Conservation (phyloP, 805 yeast genomes). For the Wickerhamia fluorescens region DNA sequence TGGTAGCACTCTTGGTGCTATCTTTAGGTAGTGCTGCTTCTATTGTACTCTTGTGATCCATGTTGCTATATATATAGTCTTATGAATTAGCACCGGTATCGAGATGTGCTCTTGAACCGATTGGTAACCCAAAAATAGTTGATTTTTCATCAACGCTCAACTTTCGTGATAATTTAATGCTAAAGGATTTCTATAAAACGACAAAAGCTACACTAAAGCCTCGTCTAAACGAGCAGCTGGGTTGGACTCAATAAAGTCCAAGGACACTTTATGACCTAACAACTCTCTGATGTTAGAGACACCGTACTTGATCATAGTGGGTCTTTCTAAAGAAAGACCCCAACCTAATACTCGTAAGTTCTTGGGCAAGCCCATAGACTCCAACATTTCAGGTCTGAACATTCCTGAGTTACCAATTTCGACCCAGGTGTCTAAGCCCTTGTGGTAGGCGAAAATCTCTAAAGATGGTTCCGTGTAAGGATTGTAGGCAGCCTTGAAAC, state of each 20-base stretch:
- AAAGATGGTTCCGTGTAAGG: conserved; percentile 99
- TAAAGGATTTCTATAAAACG: neutral
- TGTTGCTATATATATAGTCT: too few species aligned
- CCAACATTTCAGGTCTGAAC: conserved; percentile 99
- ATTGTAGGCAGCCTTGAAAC: conserved; percentile 98
- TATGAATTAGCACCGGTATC: too few species aligned
- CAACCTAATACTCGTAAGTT: conserved; percentile 92
- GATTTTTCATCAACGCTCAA: too few species aligned
- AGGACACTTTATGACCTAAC: conserved; percentile 92
- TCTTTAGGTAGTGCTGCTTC: too few species aligned
- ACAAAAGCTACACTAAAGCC: conserved; percentile 22
- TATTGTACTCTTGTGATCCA: too few species aligned
- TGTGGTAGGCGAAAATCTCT: conserved; percentile 96
- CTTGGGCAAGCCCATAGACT: conserved; percentile 95
- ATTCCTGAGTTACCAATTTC: conserved; percentile 99
- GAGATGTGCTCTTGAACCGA: too few species aligned
- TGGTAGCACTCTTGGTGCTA: too few species aligned
- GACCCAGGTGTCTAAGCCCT: conserved; percentile 93
- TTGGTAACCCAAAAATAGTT: too few species aligned
- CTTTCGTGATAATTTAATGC: conserved; percentile 1
- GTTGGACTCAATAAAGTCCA: conserved; percentile 90
- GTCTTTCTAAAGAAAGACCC: conserved; percentile 96
- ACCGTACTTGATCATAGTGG: conserved; percentile 97
- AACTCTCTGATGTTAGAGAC: conserved; percentile 94
- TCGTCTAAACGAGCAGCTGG: conserved; percentile 96